Evolutionary conservation across 345 rosid species (phyloP).

Genomic region (Clausena lansium): DNA sequence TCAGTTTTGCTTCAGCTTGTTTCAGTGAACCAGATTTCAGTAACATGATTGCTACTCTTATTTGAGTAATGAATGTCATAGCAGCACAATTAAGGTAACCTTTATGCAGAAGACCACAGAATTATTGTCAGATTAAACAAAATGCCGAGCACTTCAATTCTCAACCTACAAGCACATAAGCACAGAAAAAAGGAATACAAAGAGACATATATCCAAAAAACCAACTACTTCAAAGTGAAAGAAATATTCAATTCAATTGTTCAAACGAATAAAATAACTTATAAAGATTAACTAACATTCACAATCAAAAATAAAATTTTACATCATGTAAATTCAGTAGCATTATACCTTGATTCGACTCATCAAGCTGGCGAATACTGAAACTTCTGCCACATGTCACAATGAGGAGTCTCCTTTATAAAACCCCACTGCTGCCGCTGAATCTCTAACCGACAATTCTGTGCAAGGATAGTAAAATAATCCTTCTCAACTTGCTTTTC

Average conservation of each 20-base stretch:
- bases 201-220: neutral
- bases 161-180: neutral
- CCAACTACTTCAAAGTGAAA: neutral
- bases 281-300: slow-evolving; percentile 3
- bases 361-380: slow-evolving; percentile 43
- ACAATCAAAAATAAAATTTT: neutral
- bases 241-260: neutral
- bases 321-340: neutral
- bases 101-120: neutral
- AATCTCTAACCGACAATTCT: slow-evolving; percentile 82
- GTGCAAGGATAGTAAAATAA: slow-evolving; percentile 60
- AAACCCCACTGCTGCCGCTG: slow-evolving; percentile 93
- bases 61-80: neutral
- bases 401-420: slow-evolving; percentile 78
- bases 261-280: neutral
- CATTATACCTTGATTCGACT: slow-evolving; percentile 34
- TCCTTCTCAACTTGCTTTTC: slow-evolving; percentile 77
- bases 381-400: slow-evolving; percentile 63
- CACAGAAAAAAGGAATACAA: neutral
- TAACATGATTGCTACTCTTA: neutral
- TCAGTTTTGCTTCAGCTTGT: neutral
- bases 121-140: neutral
- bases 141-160: neutral
- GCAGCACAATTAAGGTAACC: neutral
- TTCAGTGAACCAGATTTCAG: neutral